A percentile compares a stretch with the other conserved stretches of the same genome.
Evolutionary conservation across 176 grass and related monocot species (phyloP).

Genomic region (Eleusine coracana): DNA sequence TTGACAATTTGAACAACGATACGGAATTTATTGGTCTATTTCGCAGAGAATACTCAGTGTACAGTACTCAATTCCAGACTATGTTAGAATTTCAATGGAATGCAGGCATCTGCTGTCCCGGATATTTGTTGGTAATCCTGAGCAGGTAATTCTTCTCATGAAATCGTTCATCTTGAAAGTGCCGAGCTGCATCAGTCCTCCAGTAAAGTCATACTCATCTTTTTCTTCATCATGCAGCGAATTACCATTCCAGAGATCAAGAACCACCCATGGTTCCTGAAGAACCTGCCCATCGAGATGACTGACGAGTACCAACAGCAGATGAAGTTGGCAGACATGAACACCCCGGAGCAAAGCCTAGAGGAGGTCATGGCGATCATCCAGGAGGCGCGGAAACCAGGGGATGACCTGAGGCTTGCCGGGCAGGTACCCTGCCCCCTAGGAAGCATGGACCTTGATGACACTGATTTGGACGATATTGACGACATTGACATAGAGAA

Average conservation of each 20-base stretch:
- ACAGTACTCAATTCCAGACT: slow-evolving; percentile 86
- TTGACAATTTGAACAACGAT: neutral
- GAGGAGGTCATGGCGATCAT: slow-evolving; percentile 78
- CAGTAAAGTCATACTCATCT: neutral
- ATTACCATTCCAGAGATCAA: slow-evolving; percentile 90
- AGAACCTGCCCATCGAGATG: slow-evolving; percentile 81
- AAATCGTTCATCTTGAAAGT: neutral
- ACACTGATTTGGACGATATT: slow-evolving; percentile 67
- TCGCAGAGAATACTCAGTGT: slow-evolving; percentile 82
- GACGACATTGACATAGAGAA: slow-evolving; percentile 79
- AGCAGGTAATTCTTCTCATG: slow-evolving; percentile 51
- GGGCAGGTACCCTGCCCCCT: slow-evolving; percentile 41
- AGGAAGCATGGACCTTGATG: slow-evolving; percentile 84
- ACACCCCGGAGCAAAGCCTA: slow-evolving; percentile 52
- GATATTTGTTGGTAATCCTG: slow-evolving; percentile 83
- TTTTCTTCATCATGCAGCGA: slow-evolving; percentile 46
- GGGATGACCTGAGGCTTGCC: slow-evolving; percentile 33
- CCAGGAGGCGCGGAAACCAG: slow-evolving; percentile 66
- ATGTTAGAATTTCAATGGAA: slow-evolving; percentile 71
- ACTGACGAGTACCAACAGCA: slow-evolving; percentile 61
- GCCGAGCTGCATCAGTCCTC: neutral
- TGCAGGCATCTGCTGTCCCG: slow-evolving; percentile 77
- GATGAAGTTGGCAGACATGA: slow-evolving; percentile 44
- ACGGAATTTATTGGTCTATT: slow-evolving; percentile 1
- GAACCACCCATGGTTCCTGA: slow-evolving; percentile 83